phyloP scores from a whole-genome alignment of 768 basidiomycete species.

The Tricholoma flavovirens region DNA sequence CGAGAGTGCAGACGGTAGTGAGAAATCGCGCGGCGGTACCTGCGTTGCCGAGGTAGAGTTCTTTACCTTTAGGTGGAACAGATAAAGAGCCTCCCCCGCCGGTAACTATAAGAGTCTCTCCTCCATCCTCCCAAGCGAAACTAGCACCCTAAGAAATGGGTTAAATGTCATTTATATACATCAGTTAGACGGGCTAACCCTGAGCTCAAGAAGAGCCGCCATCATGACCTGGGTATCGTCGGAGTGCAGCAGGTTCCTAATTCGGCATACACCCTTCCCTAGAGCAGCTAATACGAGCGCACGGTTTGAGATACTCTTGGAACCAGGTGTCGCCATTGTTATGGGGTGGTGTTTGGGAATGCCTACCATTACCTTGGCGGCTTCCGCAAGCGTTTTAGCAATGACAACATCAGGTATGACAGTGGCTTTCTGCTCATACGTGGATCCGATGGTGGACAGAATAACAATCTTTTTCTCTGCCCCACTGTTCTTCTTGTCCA shows the following conservation, averaged over 20 bases:
- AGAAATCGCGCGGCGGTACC: slow-evolving; percentile 98
- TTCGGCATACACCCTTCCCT: slow-evolving; percentile 78
- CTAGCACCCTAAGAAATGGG: slow-evolving; percentile 62
- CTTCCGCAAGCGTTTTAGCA: slow-evolving; percentile 73
- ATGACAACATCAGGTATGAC: slow-evolving; percentile 80
- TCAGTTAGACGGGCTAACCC: slow-evolving; percentile 40
- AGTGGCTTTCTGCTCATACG: slow-evolving; percentile 88
- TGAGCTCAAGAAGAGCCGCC: slow-evolving; percentile 82
- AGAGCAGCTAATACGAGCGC: slow-evolving; percentile 91
- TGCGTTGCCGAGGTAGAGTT: slow-evolving; percentile 94
- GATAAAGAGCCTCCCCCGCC: slow-evolving; percentile 80
- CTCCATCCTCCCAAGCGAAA: slow-evolving; percentile 94
- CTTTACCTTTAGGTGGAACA: slow-evolving; percentile 73
- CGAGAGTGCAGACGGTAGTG: slow-evolving; percentile 91
- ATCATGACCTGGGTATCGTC: slow-evolving; percentile 99
- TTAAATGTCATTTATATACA: neutral
- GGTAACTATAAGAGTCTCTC: slow-evolving; percentile 88
- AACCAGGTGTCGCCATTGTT: slow-evolving; percentile 88
- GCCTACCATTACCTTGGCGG: slow-evolving; percentile 68
- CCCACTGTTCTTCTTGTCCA: slow-evolving; percentile 98
- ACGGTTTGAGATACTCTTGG: slow-evolving; percentile 94
- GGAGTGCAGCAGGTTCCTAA: slow-evolving; percentile 90
- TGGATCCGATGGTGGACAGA: slow-evolving; percentile 85
- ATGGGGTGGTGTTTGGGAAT: slow-evolving; percentile 53
- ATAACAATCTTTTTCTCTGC: slow-evolving; percentile 91